A percentile compares a stretch with the other conserved stretches of the same genome.
Conservation (phyloP, 2,329 filamentous ascomycete genomes). For the Xylariomycetidae sp. region DNA sequence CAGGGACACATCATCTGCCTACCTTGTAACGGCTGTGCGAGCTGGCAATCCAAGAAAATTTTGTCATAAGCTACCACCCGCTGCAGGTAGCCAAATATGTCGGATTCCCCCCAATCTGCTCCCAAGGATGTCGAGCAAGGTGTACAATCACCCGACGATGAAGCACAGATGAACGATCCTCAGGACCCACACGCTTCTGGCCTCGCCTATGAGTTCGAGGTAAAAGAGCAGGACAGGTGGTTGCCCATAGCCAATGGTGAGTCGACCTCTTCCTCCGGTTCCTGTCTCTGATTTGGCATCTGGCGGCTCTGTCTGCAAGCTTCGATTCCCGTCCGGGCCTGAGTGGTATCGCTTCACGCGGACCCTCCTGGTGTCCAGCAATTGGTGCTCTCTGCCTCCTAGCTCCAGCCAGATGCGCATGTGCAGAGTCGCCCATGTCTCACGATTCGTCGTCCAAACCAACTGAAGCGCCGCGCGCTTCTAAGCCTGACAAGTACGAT, state of each 20-base stretch:
- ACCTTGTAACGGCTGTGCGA: slow-evolving; percentile 47
- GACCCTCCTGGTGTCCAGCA: slow-evolving; percentile 31
- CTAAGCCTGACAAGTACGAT: slow-evolving; percentile 44
- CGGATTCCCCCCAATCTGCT: slow-evolving; percentile 77
- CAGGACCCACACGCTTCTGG: slow-evolving; percentile 71
- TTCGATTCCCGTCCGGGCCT: slow-evolving; percentile 19
- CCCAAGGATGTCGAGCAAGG: slow-evolving; percentile 91
- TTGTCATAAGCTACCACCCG: slow-evolving; percentile 57
- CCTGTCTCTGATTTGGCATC: slow-evolving; percentile 45
- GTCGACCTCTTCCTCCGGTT: slow-evolving; percentile 43
- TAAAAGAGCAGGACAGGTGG: slow-evolving; percentile 99
- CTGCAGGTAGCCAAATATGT: slow-evolving; percentile 83
- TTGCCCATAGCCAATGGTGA: slow-evolving; percentile 99
- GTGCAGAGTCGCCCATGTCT: slow-evolving; percentile 45
- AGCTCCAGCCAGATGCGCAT: slow-evolving; percentile 32
- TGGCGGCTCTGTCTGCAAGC: slow-evolving; percentile 33
- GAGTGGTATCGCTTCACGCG: slow-evolving; percentile 43
- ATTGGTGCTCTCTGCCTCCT: slow-evolving; percentile 34
- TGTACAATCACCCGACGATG: slow-evolving; percentile 89
- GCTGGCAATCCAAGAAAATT: slow-evolving; percentile 48
- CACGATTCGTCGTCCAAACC: slow-evolving; percentile 49
- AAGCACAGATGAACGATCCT: slow-evolving; percentile 87
- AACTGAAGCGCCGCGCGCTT: slow-evolving; percentile 41
- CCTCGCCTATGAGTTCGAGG: slow-evolving; percentile 87
- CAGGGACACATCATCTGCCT: slow-evolving; percentile 48